Evolutionary conservation across 495 filamentous ascomycete species (phyloP), one percentile per base, ranked within the genome.

Genomic region (Staphylotrichum tortipilum): DNA sequence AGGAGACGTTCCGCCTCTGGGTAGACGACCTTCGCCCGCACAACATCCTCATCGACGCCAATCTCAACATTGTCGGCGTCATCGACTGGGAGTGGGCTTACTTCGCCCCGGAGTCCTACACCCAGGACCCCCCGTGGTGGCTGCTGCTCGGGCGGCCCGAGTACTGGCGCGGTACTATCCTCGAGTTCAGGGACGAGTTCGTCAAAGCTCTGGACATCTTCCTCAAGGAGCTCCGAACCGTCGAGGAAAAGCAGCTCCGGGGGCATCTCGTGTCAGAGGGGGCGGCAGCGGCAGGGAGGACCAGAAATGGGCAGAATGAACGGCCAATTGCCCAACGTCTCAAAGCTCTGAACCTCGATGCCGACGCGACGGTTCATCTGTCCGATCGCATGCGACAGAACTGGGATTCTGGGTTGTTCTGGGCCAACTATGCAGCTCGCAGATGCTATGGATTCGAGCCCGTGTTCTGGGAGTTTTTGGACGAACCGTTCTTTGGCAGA

Each of bases 321-420:
- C 30, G 22, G 45, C 30, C 45, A 6, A 14, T 48, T 17, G 45
- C 30, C 15, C 45, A 22, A 17, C 24, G 39, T n/a, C 35, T 48
- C 12, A 26, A 22, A 2, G 35, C 45, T 3, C 23, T 48, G 15
- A 30, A 17, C 35, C 35, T 48, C 14, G 14, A 17, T 8, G 10
- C 19, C 15, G 44, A 39, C 17, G 17, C 23, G 26, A 10, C 6
- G n/a, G 34, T 43, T 19, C 44, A 35, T 17, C 49, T 63, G 30
- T 54, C 52, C 3, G 47, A 19, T 28, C 42, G 55, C 19, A 65
- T 67, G 62, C 45, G 54, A 28, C 53, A 52, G 49, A 64, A 55
- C 45, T 67, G 62, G 62, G 49, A 67, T 22, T 55, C 51, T 10
- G 61, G 63, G n/a, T 50, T 44, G 7, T 67, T 62, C 45, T 64